Evolutionary conservation across 495 filamentous ascomycete species (phyloP).

Genomic region (Penicillium longicatenatum): DNA sequence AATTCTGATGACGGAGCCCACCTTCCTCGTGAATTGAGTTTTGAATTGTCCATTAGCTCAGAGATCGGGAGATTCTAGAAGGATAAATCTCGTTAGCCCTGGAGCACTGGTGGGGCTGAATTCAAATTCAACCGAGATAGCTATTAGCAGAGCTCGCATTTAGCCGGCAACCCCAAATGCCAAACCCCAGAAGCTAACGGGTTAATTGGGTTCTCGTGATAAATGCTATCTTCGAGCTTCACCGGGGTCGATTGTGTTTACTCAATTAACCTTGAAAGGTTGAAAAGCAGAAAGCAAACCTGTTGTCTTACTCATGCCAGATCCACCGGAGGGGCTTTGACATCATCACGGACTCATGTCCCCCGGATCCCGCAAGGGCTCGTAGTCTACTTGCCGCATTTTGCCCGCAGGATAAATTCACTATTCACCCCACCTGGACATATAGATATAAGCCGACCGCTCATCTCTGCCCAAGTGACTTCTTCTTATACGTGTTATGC

Average conservation of each 20-base stretch:
- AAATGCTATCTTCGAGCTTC: background rate
- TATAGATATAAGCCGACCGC: background rate
- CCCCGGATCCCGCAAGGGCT: conserved; percentile 3
- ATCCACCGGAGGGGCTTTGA: conserved; percentile 12
- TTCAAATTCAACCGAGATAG: conserved; percentile 2
- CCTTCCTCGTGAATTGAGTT: background rate
- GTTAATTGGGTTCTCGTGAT: background rate
- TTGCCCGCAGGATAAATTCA: background rate
- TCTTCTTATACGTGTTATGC: conserved; percentile 1
- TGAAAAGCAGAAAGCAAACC: no score
- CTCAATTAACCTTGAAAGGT: background rate
- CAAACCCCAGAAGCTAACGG: background rate
- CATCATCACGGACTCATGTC: conserved; percentile 22
- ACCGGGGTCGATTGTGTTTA: background rate
- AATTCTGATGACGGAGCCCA: background rate
- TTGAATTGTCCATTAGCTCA: background rate
- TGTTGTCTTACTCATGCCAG: background rate
- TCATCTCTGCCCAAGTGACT: background rate
- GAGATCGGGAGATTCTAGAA: background rate
- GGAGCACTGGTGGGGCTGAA: background rate
- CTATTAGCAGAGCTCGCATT: conserved; percentile 3
- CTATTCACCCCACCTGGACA: background rate
- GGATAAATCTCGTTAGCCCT: background rate
- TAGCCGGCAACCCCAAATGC: background rate
- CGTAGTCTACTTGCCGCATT: conserved; percentile 3